Conservation (phyloP, 2,329 filamentous ascomycete genomes). For the Didymella pomorum region DNA sequence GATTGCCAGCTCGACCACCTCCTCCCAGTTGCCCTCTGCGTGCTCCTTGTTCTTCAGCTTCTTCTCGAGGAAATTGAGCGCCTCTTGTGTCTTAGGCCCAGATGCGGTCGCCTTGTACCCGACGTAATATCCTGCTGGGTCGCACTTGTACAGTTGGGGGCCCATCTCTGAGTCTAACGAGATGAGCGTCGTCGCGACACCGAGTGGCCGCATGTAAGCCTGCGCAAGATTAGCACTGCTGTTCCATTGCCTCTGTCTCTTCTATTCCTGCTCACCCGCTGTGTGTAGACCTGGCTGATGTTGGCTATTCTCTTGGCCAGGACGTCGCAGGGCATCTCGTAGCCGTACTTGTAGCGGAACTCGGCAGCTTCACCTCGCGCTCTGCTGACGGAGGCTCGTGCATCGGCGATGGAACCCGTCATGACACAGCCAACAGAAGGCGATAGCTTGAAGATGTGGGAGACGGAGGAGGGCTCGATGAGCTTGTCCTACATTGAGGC, state of each 20-base stretch:
- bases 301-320: constrained; percentile 96
- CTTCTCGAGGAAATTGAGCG: constrained; percentile 98
- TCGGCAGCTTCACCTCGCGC: constrained; percentile 96
- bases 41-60: constrained; percentile 99
- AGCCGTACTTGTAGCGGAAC: constrained; percentile 98
- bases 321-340: constrained; percentile 99
- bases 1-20: constrained; percentile 96
- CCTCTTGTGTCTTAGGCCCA: constrained; percentile 98
- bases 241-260: constrained; percentile 4
- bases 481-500: constrained; percentile 80
- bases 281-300: constrained; percentile 99
- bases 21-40: constrained; percentile 92
- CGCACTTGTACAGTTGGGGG: constrained; percentile 97
- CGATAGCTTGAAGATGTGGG: constrained; percentile 96
- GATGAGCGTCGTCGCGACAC: constrained; percentile 93
- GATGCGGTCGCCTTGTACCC: constrained; percentile 98
- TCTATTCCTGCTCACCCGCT: constrained; percentile 70
- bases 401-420: constrained; percentile 98
- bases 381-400: constrained; percentile 88
- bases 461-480: constrained; percentile 95
- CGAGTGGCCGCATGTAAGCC: constrained; percentile 98
- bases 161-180: constrained; percentile 91
- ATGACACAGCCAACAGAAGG: constrained; percentile 97
- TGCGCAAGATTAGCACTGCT: constrained; percentile 52
- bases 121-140: constrained; percentile 96